Evolutionary conservation across 345 rosid genomes (phyloP).

Genomic region (Bretschneidera sinensis): DNA sequence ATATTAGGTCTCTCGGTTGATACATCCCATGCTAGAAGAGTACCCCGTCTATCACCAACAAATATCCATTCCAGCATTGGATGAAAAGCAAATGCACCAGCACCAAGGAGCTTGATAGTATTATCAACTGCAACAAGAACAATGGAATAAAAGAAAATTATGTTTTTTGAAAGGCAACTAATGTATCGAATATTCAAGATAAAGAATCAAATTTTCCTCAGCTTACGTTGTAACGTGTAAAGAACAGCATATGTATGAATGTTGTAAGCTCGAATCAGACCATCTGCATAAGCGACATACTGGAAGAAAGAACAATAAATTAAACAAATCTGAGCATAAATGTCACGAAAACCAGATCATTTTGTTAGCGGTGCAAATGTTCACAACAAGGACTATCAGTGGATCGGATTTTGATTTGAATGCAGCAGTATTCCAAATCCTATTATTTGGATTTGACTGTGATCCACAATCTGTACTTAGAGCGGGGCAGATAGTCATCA

Average conservation of each 20-base stretch:
- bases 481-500: neutral
- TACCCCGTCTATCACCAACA: constrained; percentile 97
- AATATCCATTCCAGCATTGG: constrained; percentile 94
- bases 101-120: constrained; percentile 89
- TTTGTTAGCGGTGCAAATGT: neutral
- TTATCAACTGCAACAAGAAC: constrained; percentile 67
- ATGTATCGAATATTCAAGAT: neutral
- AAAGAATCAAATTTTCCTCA: constrained; percentile 4
- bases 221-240: constrained; percentile 89
- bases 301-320: constrained; percentile 28
- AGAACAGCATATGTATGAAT: constrained; percentile 88
- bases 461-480: neutral
- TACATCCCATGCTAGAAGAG: constrained; percentile 98
- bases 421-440: neutral
- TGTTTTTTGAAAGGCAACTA: constrained; percentile 5
- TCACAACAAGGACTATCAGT: neutral
- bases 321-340: constrained; percentile 7
- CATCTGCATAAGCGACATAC: constrained; percentile 99
- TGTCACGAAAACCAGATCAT: neutral
- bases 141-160: constrained; percentile 1
- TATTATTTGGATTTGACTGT: neutral
- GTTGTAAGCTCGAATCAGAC: constrained; percentile 94
- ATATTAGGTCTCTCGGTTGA: constrained; percentile 93
- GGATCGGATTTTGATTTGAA: neutral
- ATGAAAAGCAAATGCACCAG: constrained; percentile 94